Base-by-base conservation (phyloP, 2,329 filamentous ascomycete genomes). In the Neofusicoccum kwambonambiense region DNA sequence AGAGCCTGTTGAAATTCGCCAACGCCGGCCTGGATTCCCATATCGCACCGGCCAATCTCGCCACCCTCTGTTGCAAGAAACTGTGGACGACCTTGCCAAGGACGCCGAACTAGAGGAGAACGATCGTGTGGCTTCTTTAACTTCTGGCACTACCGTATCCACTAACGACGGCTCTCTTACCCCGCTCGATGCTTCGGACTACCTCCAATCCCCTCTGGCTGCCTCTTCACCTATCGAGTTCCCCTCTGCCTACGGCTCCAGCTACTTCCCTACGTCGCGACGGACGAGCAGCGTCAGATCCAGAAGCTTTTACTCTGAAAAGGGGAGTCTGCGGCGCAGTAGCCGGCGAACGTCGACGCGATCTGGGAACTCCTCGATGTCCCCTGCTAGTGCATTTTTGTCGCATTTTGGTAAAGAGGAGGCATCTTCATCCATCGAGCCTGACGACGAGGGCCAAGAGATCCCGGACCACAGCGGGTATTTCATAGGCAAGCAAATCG, bases 381-480 rank as follows among this genome's bases (percentile, higher is more conserved):
- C 86, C 5, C 85, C 85, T 1, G 86, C 86, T 12, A 84, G 83
- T 51, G 82, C 81, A 17, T 88, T 86, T 68, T 76, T 88, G 27
- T 83, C 84, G n/a, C 80, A 82, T 70, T 87, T 82, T 77, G 63
- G 63, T 17, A 76, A 76, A 71, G 70, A 69, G 39, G 70, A 71
- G 51, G 70, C 74, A 57, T 64, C 72, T 66, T 62, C 81, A 71
- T 62, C 79, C 77, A 65, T 73, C 72, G 70, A 78, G 72, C 61
- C 77, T 71, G 88, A 90, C 71, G 86, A 88, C 56, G 87, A 90
- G 77, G 88, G 88, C 3, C 87, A 90, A 72, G 84, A 87, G 66
- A 85, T 90, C 52, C 87, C 87, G 47, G 82, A 81, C 52, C 71
- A 80, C 47, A 78, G 84, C 61, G 86, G 88, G 67, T 90, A 89